These are phyloP conservation scores for Salix exigua DNA, from an alignment of 345 rosid species.

Conservation along the genomic window DNA sequence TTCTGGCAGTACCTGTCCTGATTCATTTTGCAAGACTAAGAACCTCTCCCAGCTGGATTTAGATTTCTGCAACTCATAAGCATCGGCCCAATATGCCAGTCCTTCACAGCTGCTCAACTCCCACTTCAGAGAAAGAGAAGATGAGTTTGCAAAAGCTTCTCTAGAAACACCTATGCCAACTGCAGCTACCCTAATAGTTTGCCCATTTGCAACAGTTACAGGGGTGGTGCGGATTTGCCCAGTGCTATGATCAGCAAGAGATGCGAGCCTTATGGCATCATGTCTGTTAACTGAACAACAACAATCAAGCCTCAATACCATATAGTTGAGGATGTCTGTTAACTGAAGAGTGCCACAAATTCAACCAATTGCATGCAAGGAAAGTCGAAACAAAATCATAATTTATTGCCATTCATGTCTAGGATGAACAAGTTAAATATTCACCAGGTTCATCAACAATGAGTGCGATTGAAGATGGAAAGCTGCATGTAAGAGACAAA, in stretches of 20 bases:
- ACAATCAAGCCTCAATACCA: too few species aligned
- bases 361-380: conserved; percentile 18
- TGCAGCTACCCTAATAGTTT: conserved; percentile 71
- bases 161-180: conserved; percentile 63
- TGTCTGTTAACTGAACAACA: conserved; percentile 12
- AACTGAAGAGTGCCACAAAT: conserved; percentile 45
- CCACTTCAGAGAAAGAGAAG: conserved; percentile 80
- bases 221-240: conserved; percentile 56
- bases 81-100: conserved; percentile 70
- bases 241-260: conserved; percentile 51
- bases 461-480: conserved; percentile 69
- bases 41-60: conserved; percentile 80
- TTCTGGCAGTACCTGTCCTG: conserved; percentile 61
- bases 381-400: neutral
- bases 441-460: conserved; percentile 91
- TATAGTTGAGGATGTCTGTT: conserved; percentile 25
- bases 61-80: conserved; percentile 40
- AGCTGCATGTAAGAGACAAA: conserved; percentile 53
- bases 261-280: conserved; percentile 52
- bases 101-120: conserved; percentile 64
- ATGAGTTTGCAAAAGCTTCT: conserved; percentile 85
- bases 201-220: conserved; percentile 85
- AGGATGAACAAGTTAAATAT: neutral
- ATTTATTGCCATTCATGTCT: neutral
- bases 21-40: conserved; percentile 66